A percentile compares a stretch with the other conserved stretches of the same genome.
Conservation (phyloP, 768 basidiomycete genomes). For the Polyporus arcularius region DNA sequence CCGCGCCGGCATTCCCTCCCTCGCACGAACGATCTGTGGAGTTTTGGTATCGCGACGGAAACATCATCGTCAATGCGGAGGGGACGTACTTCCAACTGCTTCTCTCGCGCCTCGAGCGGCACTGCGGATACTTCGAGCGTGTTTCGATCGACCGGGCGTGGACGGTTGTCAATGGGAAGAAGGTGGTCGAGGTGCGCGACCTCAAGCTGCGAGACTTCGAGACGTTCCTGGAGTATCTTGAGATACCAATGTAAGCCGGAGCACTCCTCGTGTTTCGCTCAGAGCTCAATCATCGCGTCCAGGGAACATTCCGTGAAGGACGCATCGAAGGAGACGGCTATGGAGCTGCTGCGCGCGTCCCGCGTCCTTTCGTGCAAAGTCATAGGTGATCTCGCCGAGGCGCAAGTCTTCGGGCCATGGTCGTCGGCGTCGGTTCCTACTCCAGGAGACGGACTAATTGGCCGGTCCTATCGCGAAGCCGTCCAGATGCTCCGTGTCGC, state of each 20-base stretch:
- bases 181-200: no score
- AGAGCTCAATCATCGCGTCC: background rate
- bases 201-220: no score
- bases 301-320: background rate
- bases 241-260: background rate
- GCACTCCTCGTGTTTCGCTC: background rate
- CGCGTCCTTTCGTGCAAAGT: background rate
- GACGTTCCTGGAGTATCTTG: no score
- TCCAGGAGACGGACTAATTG: background rate
- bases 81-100: conserved; percentile 36
- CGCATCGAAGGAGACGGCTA: background rate
- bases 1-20: background rate
- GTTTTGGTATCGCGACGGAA: conserved; percentile 38
- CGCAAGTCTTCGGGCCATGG: background rate
- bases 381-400: background rate
- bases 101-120: conserved; percentile 29
- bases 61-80: conserved; percentile 33
- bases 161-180: no score
- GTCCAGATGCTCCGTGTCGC: background rate
- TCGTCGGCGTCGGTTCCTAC: background rate
- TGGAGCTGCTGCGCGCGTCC: background rate
- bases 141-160: background rate
- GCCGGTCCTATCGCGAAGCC: background rate
- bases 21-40: conserved; percentile 10
- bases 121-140: conserved; percentile 33